Conservation (phyloP, 2,329 filamentous ascomycete species). For the Cytospora leucostoma region DNA sequence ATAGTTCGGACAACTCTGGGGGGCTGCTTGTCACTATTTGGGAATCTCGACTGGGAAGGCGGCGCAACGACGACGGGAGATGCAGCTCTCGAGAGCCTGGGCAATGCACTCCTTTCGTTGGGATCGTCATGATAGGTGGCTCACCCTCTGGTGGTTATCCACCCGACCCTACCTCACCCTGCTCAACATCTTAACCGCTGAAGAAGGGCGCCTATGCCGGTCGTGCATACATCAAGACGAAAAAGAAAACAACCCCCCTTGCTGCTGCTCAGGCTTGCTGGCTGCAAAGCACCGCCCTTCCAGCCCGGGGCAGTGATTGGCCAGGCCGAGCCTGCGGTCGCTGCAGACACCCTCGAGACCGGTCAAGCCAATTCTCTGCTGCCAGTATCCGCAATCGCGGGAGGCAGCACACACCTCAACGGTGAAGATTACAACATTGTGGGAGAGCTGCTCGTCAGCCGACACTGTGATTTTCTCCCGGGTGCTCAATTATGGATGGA, state of each 20-base stretch:
- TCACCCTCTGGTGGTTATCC: background rate
- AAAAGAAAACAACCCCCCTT: no score
- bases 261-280: background rate
- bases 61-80: background rate
- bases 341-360: conserved; percentile 1
- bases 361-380: background rate
- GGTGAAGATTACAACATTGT: background rate
- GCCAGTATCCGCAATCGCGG: conserved; percentile 1
- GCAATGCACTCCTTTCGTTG: background rate
- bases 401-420: background rate
- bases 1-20: background rate
- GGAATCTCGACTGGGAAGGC: background rate
- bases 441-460: background rate
- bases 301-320: background rate
- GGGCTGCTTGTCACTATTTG: background rate
- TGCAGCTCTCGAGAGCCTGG: background rate
- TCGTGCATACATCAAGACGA: background rate
- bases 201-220: background rate
- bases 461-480: background rate
- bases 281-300: conserved; percentile 1
- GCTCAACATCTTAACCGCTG: background rate
- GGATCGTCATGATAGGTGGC: background rate
- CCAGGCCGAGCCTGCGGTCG: background rate
- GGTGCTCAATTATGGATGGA: background rate
- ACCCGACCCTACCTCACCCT: background rate